Base-by-base conservation (phyloP, 2,329 filamentous ascomycete species). In the Exophiala sideris region DNA sequence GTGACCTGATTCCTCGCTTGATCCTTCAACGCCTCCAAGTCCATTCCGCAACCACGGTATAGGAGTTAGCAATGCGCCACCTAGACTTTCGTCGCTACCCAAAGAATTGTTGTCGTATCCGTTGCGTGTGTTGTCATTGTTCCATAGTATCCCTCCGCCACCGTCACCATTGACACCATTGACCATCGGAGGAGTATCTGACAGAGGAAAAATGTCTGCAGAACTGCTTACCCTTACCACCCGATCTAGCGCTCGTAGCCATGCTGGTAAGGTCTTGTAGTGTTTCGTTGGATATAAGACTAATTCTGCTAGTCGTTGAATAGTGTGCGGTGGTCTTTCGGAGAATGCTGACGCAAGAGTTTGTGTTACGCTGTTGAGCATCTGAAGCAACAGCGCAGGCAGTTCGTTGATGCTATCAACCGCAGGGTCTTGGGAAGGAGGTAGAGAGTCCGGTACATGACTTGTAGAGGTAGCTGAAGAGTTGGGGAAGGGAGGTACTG, bases 231-330 rank as follows among this genome's bases (percentile, higher is more conserved):
- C 94, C 52, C 88, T 90, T 20, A 96, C 84, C 18, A 96, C 87
- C 52, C 94, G 86, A 68, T 97, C 90, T 45, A 97, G 81, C 2
- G 94, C 94, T 64, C 94, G 88, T 9, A 99, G 83, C 69, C 94
- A 99, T 9, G 91, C 81, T 1, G 89, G 84, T 2, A 97, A 79
- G 49, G 85, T 87, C 57, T 82, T 84, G 75, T 97, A 96, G 71
- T 96, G 88, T 51, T 80, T 79, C 56, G 78, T 86, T 1, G 94
- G 94, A 21, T 79, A 73, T 34, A 95, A 77, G 3, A 96, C 76
- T 29, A 97, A 85, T 76, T 99, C 94, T 18, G 91, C 84, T 18
- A 99, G 81, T 36, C 94, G 87, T 73, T 99, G 94, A 58, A 96
- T 82, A 2, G 94, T 97, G 69, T 97, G 90, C 0, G 94, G 94